phyloP scores from a whole-genome alignment of 2,329 filamentous ascomycete species.

The Neoscytalidium dimidiatum region DNA sequence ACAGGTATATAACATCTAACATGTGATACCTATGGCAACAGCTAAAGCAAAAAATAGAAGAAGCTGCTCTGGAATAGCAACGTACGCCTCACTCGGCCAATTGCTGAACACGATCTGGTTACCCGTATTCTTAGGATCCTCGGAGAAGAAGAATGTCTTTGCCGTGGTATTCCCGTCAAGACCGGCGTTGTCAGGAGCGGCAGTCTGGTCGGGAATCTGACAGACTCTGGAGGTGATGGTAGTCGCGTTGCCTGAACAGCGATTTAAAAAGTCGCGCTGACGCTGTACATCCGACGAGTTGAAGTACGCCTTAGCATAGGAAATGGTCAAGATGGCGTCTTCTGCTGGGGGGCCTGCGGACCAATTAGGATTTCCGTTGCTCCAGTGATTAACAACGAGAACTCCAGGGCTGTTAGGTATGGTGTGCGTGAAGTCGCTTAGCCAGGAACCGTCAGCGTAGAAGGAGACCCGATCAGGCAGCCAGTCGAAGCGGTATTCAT shows the following conservation, averaged over 20 bases:
- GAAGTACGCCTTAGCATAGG: constrained; percentile 78
- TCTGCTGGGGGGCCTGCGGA: constrained; percentile 66
- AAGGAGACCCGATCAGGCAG: constrained; percentile 63
- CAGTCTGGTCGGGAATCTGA: constrained; percentile 35
- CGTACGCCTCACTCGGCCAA: not conserved
- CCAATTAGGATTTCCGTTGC: constrained; percentile 72
- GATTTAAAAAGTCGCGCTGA: constrained; percentile 31
- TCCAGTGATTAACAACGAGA: constrained; percentile 74
- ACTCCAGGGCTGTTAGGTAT: constrained; percentile 65
- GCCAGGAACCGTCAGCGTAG: constrained; percentile 63
- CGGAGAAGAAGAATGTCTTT: constrained; percentile 41
- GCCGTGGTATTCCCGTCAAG: constrained; percentile 27
- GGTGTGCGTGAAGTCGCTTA: constrained; percentile 58
- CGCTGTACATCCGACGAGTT: constrained; percentile 61
- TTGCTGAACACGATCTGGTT: constrained; percentile 30
- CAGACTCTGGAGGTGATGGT: constrained; percentile 26
- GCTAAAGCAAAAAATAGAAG: not conserved
- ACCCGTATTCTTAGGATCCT: constrained; percentile 28
- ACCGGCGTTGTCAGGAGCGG: constrained; percentile 30
- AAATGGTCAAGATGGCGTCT: constrained; percentile 65
- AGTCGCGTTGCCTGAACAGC: constrained; percentile 33
- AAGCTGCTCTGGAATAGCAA: not conserved
- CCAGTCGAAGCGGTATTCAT: constrained; percentile 82
- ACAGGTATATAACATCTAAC: too few relatives aligned
- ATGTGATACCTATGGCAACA: too few relatives aligned